Base-by-base conservation (phyloP, 148 eudicot species). In the Camellia japonica region DNA sequence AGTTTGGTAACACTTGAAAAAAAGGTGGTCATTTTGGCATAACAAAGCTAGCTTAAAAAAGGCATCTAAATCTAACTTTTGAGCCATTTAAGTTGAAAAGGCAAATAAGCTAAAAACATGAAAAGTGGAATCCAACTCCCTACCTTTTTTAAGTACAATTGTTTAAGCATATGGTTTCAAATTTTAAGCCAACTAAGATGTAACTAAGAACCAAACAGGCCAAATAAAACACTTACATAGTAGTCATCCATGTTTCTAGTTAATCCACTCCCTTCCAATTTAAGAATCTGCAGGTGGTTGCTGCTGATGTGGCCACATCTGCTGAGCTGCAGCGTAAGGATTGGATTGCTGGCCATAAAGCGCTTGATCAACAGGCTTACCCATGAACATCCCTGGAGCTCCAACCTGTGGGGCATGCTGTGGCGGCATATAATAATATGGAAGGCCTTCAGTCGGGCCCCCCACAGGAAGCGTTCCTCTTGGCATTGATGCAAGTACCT, bases 271-370 rank as follows among this genome's bases (percentile, higher is more conserved):
- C 52, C 14, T 68, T 70, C 79, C 80, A 15, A 65, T 80, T 66
- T 73, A 85, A 80, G 86, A 80, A 65, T 86, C 88, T 20, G 75
- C 67, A 42, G 80, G 79, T 30, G 84, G 85, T 73, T 54, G 88
- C 60, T 75, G 83, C 71, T 83, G 88, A 8, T 86, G 88, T 14
- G 88, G 88, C 88, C 88, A 86, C 80, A 80, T 83, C 73, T 80
- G 88, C 70, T 76, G 85, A 77, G 77, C 73, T 81, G 79, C 43
- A 30, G 6, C 71, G 59, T 81, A 85, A 47, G 84, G 84, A 58
- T 71, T 80, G 18, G 87, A 55, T 73, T 84, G 87, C 74, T 85
- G 87, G 59, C 87, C 87, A 64, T 86, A 86, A 54, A 78, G 79
- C 43, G 82, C 79, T 52, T 81, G 83, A 77, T 85, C 85, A 55